These are phyloP conservation scores for Purpureocillium takamizusanense DNA, from an alignment of 2,329 filamentous ascomycete species.

Conservation along the genomic window DNA sequence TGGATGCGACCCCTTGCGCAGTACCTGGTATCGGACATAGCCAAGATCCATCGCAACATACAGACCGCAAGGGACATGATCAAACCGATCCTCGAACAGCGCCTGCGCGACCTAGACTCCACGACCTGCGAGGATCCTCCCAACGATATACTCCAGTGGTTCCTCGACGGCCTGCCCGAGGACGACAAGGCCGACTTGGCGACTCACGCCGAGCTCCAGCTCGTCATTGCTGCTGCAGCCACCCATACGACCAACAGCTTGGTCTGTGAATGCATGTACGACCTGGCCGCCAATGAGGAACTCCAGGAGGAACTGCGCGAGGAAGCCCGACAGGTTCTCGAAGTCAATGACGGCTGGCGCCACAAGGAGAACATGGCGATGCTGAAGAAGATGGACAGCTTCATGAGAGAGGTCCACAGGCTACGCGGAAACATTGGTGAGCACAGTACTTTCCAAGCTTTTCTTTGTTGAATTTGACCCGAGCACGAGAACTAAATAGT, in stretches of 20 bases:
- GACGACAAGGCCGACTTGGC: slow-evolving; percentile 27
- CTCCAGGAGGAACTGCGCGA: slow-evolving; percentile 37
- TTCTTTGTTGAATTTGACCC: no score
- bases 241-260: slow-evolving; percentile 37
- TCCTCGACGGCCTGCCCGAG: slow-evolving; percentile 29
- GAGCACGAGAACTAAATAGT: no score
- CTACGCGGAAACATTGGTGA: slow-evolving; percentile 32
- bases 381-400: slow-evolving; percentile 38
- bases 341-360: slow-evolving; percentile 29
- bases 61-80: slow-evolving; percentile 32
- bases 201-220: slow-evolving; percentile 31
- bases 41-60: slow-evolving; percentile 34
- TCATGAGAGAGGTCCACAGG: slow-evolving; percentile 35
- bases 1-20: slow-evolving; percentile 39
- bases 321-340: slow-evolving; percentile 34
- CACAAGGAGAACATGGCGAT: slow-evolving; percentile 33
- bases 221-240: slow-evolving; percentile 33
- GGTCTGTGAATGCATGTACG: slow-evolving; percentile 39
- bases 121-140: slow-evolving; percentile 23
- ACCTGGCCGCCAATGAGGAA: slow-evolving; percentile 38
- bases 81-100: slow-evolving; percentile 35
- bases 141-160: slow-evolving; percentile 36
- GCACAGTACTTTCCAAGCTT: slow-evolving; percentile 6
- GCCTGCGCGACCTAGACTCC: slow-evolving; percentile 30
- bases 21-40: slow-evolving; percentile 35